Conservation (phyloP, 192 early-diverging fungal species). For the Coemansia asiatica region DNA sequence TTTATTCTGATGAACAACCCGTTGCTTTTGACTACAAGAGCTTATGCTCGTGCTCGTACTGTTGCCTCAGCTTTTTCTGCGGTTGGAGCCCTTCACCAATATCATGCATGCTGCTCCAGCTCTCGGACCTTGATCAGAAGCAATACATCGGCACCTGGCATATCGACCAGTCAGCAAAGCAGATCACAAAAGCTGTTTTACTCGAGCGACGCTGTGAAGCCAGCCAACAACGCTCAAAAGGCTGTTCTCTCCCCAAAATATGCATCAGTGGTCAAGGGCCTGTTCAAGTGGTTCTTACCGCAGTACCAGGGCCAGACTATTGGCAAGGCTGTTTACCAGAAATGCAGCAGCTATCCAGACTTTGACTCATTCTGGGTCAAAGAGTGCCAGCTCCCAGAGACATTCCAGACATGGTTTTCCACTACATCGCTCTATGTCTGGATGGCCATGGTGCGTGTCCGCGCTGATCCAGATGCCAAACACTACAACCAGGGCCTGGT, state of each 20-base stretch:
- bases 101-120: not conserved
- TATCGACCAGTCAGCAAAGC: not conserved
- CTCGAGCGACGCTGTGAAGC: not conserved
- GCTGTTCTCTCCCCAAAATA: constrained; percentile 24
- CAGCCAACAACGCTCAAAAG: not conserved
- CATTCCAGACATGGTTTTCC: constrained; percentile 94
- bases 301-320: constrained; percentile 43
- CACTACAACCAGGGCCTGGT: constrained; percentile 86
- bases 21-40: not conserved
- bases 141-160: too few relatives aligned
- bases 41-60: not conserved
- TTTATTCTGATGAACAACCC: not conserved
- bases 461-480: constrained; percentile 69
- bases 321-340: constrained; percentile 33
- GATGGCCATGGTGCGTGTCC: constrained; percentile 86
- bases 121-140: not conserved
- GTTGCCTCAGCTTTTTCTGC: not conserved
- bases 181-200: not conserved
- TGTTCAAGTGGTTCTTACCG: constrained; percentile 35
- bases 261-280: constrained; percentile 12
- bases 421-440: constrained; percentile 89
- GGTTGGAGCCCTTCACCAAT: not conserved
- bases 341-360: constrained; percentile 36
- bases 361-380: constrained; percentile 48
- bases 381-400: constrained; percentile 68